Evolutionary conservation across 768 basidiomycete genomes (phyloP).

Genomic region (Calocera viscosa): DNA sequence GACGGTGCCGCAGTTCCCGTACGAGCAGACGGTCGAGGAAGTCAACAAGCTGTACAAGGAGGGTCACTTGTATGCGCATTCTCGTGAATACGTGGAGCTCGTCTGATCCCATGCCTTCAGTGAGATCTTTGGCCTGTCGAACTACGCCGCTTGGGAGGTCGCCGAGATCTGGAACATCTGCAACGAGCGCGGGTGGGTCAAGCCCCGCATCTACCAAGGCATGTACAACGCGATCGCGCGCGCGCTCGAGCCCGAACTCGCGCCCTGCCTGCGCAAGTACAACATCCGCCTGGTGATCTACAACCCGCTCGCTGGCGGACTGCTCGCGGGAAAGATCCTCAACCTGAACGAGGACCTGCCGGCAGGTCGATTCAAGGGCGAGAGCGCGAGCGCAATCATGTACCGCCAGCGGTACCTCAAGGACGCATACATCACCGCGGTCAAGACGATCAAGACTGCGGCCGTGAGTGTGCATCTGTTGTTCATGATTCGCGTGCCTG

Average conservation of each 20-base stretch:
- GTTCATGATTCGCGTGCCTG: not conserved
- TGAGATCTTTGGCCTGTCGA: slow-evolving; percentile 52
- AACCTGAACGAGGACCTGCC: not conserved
- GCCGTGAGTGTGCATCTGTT: not conserved
- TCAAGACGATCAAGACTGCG: slow-evolving; percentile 29
- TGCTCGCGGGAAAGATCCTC: not conserved
- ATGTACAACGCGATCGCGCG: slow-evolving; percentile 42
- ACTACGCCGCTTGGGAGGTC: slow-evolving; percentile 46
- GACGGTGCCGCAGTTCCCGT: not conserved
- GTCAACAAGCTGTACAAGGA: slow-evolving; percentile 42
- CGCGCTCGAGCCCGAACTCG: slow-evolving; percentile 38
- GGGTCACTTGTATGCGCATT: slow-evolving; percentile 39
- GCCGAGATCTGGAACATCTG: slow-evolving; percentile 50
- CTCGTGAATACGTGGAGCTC: not conserved
- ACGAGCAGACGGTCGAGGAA: slow-evolving; percentile 3
- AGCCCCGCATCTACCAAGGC: slow-evolving; percentile 47
- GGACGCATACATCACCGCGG: slow-evolving; percentile 35
- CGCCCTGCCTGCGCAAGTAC: slow-evolving; percentile 36
- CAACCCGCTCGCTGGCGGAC: slow-evolving; percentile 36
- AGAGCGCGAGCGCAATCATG: slow-evolving; percentile 31
- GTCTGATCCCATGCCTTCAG: slow-evolving; percentile 20
- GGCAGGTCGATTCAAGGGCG: slow-evolving; percentile 8
- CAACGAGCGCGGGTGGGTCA: slow-evolving; percentile 40
- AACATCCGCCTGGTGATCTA: slow-evolving; percentile 46
- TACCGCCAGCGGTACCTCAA: slow-evolving; percentile 37